Percentiles rank a stretch among this genome's conserved stretches.
These are phyloP conservation scores for Parathielavia hyrcaniae DNA, from an alignment of 495 filamentous ascomycete species.

Conservation along the genomic window DNA sequence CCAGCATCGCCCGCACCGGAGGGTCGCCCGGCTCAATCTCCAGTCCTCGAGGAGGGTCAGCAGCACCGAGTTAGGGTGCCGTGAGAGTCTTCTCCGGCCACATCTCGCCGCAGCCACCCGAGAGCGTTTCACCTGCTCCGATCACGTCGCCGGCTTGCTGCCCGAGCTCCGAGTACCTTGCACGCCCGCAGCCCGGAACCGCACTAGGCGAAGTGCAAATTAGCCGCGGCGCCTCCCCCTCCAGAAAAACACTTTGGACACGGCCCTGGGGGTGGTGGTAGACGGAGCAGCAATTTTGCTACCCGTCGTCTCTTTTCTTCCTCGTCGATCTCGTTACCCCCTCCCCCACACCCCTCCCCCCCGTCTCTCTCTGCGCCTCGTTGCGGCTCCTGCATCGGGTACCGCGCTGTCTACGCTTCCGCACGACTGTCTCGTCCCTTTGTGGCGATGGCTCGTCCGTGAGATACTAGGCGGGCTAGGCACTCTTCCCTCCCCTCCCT, in stretches of 20 bases:
- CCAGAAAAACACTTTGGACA: not conserved
- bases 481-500: slow-evolving; percentile 27
- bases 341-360: slow-evolving; percentile 11
- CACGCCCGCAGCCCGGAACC: not conserved
- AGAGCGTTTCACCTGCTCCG: not conserved
- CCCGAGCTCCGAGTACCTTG: not conserved
- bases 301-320: slow-evolving; percentile 8
- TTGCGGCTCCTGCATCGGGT: slow-evolving; percentile 29
- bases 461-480: slow-evolving; percentile 22
- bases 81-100: not conserved
- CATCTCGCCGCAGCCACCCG: not conserved
- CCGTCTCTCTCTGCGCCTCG: slow-evolving; percentile 23
- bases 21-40: not conserved
- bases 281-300: slow-evolving; percentile 21
- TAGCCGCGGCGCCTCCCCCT: not conserved
- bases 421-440: slow-evolving; percentile 14
- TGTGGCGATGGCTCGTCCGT: slow-evolving; percentile 29
- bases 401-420: slow-evolving; percentile 25
- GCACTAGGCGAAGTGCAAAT: slow-evolving; percentile 5
- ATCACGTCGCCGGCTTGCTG: not conserved
- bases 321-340: slow-evolving; percentile 13
- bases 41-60: not conserved
- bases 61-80: not conserved
- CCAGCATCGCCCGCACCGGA: not conserved
- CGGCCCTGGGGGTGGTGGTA: slow-evolving; percentile 23